A percentile compares a stretch with the other conserved stretches of the same genome.
Evolutionary conservation across 108 stramenopile genomes (phyloP).

Genomic region (Cyclotella cryptica): DNA sequence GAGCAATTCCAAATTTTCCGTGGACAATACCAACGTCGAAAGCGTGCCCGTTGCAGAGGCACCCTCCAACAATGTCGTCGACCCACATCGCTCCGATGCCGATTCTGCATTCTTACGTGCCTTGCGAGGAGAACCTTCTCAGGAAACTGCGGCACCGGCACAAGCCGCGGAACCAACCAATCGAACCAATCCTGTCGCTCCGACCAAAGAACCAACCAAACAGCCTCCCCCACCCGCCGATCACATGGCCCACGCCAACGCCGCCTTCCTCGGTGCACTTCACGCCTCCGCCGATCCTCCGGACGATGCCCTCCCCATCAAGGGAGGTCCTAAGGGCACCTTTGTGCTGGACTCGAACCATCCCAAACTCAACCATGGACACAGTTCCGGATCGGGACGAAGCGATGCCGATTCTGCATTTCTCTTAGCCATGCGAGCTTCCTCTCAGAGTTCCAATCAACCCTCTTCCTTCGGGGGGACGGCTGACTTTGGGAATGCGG

Average conservation of each 20-base stretch:
- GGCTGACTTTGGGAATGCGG: neutral
- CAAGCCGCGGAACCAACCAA: no score
- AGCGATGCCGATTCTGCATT: conserved; percentile 40
- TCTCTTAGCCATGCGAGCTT: conserved; percentile 38
- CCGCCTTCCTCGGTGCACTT: conserved; percentile 53
- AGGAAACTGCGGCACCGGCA: no score
- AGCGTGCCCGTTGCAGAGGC: neutral
- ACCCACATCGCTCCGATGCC: neutral
- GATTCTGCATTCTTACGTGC: conserved; percentile 31
- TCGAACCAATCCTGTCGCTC: neutral
- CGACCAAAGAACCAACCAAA: neutral
- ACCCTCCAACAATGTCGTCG: neutral
- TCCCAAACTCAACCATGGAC: neutral
- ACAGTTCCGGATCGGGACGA: neutral
- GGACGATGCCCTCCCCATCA: conserved; percentile 25
- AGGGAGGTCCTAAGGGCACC: neutral
- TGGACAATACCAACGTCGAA: neutral
- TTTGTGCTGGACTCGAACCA: conserved; percentile 1
- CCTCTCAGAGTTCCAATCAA: conserved; percentile 5
- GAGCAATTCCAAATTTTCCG: neutral
- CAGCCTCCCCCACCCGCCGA: neutral
- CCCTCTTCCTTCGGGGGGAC: conserved; percentile 15
- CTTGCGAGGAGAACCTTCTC: conserved; percentile 21
- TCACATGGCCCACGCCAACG: conserved; percentile 50
- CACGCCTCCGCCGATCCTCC: conserved; percentile 38